A percentile compares a stretch with the other conserved stretches of the same genome.
phyloP scores from a whole-genome alignment of 768 basidiomycete species.

The Phaffia australis region DNA sequence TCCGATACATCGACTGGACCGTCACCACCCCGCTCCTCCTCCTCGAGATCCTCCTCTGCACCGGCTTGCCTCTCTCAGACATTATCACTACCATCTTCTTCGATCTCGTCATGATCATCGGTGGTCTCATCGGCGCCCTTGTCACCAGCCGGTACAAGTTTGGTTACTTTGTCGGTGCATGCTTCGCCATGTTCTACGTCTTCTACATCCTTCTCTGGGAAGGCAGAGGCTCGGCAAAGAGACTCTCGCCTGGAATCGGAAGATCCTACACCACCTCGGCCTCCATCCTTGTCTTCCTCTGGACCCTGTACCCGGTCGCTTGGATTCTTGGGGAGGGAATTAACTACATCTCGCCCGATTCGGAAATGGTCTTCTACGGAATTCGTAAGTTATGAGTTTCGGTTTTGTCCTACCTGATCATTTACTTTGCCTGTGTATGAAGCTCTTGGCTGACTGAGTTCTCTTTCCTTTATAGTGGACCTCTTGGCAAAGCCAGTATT shows the following conservation, averaged over 20 bases:
- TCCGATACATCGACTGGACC: slow-evolving; percentile 48
- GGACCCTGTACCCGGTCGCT: slow-evolving; percentile 50
- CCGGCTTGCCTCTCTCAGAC: slow-evolving; percentile 45
- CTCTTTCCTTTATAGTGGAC: slow-evolving; percentile 45
- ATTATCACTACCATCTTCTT: slow-evolving; percentile 47
- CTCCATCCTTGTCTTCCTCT: slow-evolving; percentile 46
- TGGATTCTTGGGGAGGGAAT: slow-evolving; percentile 51
- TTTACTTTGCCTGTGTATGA: neutral
- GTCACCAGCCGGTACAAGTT: slow-evolving; percentile 31
- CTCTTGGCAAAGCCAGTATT: slow-evolving; percentile 39
- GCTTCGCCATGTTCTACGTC: slow-evolving; percentile 46
- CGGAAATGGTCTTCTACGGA: slow-evolving; percentile 44
- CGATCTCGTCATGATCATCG: slow-evolving; percentile 44
- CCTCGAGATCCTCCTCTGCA: slow-evolving; percentile 43
- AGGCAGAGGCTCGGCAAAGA: slow-evolving; percentile 32
- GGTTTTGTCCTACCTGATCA: neutral
- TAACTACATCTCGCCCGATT: slow-evolving; percentile 45
- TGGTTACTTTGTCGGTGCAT: slow-evolving; percentile 45
- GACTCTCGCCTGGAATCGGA: slow-evolving; percentile 33
- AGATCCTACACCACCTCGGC: slow-evolving; percentile 39
- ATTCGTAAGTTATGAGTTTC: neutral
- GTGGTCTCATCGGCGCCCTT: slow-evolving; percentile 47
- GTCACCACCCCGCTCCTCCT: slow-evolving; percentile 47
- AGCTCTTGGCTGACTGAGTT: slow-evolving; percentile 26
- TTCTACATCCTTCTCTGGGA: slow-evolving; percentile 40